These are phyloP conservation scores for Alternaria postmessia DNA, from an alignment of 2,329 filamentous ascomycete species.

Conservation along the genomic window DNA sequence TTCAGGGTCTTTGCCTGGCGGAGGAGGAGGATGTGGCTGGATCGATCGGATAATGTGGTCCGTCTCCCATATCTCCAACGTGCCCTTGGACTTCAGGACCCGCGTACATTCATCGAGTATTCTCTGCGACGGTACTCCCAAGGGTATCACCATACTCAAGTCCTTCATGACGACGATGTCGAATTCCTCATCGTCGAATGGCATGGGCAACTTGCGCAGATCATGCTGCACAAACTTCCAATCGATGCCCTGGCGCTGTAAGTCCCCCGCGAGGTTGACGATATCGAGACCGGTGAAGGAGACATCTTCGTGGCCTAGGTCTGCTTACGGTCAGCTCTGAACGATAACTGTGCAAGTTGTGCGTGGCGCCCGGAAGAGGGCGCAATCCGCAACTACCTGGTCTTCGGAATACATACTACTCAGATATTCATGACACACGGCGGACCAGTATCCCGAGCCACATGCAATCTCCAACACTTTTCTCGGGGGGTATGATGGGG, in stretches of 20 bases:
- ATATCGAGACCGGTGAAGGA: conserved; percentile 86
- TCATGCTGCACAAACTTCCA: conserved; percentile 93
- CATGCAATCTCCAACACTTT: conserved; percentile 84
- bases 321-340: conserved; percentile 9
- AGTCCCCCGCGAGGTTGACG: conserved; percentile 72
- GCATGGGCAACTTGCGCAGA: conserved; percentile 75
- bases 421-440: conserved; percentile 84
- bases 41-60: conserved; percentile 86
- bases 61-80: conserved; percentile 87
- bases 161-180: conserved; percentile 92
- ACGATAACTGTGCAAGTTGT: background rate
- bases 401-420: conserved; percentile 51
- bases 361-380: background rate
- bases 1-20: conserved; percentile 65
- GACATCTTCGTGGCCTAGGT: conserved; percentile 71
- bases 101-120: conserved; percentile 79
- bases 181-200: conserved; percentile 81
- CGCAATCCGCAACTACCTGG: background rate
- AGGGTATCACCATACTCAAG: conserved; percentile 71
- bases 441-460: conserved; percentile 88
- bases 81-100: conserved; percentile 78
- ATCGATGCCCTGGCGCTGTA: conserved; percentile 76
- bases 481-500: conserved; percentile 68
- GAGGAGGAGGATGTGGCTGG: conserved; percentile 74
- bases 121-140: conserved; percentile 61